phyloP scores from a whole-genome alignment of 1,284 basidiomycete species.

The Melampsora americana region DNA sequence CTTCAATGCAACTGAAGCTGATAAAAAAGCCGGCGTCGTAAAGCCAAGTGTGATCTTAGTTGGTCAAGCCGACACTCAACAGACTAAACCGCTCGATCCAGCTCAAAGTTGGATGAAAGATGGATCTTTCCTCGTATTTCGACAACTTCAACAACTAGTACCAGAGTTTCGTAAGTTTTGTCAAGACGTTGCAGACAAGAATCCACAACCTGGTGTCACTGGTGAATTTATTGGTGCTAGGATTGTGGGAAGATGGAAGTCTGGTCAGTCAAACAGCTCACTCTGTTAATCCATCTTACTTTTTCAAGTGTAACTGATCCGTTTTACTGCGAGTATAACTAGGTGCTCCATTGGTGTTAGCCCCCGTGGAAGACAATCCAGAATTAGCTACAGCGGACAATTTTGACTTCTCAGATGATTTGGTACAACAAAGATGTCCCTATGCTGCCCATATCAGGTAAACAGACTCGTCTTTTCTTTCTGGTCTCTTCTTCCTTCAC shows the following conservation, averaged over 20 bases:
- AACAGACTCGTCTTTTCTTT: neutral
- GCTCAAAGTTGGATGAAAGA: conserved; percentile 36
- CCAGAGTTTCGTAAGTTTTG: conserved; percentile 41
- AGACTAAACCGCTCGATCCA: conserved; percentile 10
- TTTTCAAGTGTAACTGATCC: neutral
- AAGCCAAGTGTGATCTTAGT: conserved; percentile 41
- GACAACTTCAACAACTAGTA: conserved; percentile 37
- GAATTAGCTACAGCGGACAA: conserved; percentile 19
- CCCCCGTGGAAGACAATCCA: conserved; percentile 29
- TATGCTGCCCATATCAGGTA: conserved; percentile 44
- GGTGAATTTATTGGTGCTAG: conserved; percentile 41
- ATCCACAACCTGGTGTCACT: conserved; percentile 12
- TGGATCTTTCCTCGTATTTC: conserved; percentile 40
- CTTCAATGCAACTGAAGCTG: conserved; percentile 12
- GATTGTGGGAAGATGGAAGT: conserved; percentile 43
- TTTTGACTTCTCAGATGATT: conserved; percentile 41
- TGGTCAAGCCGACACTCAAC: conserved; percentile 19
- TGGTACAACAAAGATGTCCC: conserved; percentile 32
- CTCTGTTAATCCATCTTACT: neutral
- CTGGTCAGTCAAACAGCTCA: neutral
- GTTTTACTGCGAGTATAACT: neutral
- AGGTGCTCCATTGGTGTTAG: conserved; percentile 37
- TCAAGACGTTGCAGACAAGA: conserved; percentile 19
- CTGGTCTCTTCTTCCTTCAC: neutral
- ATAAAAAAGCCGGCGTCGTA: conserved; percentile 37